phyloP scores from a whole-genome alignment of 179 eudicot genomes.

The Spinacia oleracea region DNA sequence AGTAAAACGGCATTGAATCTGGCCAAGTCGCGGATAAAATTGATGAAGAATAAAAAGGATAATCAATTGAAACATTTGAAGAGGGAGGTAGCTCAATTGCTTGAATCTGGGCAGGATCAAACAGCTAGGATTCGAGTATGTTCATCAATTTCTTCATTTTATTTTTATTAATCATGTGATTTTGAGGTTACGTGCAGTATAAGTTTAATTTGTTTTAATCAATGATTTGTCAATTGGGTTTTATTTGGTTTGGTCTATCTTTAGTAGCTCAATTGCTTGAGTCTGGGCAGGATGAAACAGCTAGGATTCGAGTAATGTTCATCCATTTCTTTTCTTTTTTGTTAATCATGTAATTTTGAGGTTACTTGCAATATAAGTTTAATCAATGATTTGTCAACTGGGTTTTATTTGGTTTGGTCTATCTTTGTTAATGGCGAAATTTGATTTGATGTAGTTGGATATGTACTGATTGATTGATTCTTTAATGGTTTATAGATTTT shows the following conservation, averaged over 20 bases:
- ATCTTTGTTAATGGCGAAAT: background rate
- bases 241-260: background rate
- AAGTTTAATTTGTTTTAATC: background rate
- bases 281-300: constrained; percentile 75
- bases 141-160: constrained; percentile 5
- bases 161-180: background rate
- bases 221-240: background rate
- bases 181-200: background rate
- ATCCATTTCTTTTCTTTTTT: background rate
- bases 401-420: background rate
- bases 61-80: constrained; percentile 65
- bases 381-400: background rate
- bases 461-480: background rate
- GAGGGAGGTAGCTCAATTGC: constrained; percentile 79
- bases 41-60: constrained; percentile 86
- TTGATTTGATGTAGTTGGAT: background rate
- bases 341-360: background rate
- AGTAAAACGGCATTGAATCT: constrained; percentile 89
- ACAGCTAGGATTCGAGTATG: constrained; percentile 82
- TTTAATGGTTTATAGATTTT: background rate
- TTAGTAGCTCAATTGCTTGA: constrained; percentile 80
- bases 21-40: constrained; percentile 70
- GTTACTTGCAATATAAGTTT: background rate
- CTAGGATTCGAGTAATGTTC: constrained; percentile 73
- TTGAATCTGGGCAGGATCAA: constrained; percentile 73